A percentile compares a stretch with the other conserved stretches of the same genome.
Evolutionary conservation across 2,329 filamentous ascomycete genomes (phyloP).

Genomic region (Xylaria sp.): DNA sequence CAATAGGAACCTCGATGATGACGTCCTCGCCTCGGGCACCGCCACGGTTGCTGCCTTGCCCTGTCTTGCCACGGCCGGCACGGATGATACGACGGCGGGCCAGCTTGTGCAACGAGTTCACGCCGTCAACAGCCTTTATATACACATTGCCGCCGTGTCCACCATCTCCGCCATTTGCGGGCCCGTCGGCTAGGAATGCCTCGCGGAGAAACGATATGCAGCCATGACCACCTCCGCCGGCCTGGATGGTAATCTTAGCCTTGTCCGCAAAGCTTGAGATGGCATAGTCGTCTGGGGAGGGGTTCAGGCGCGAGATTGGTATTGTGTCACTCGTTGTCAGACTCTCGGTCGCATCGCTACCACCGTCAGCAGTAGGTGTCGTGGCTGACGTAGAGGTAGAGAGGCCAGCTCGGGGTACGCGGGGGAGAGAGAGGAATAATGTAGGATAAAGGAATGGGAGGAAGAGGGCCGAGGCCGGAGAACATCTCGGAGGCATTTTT

Average conservation of each 20-base stretch:
- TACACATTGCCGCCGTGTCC: slow-evolving; percentile 92
- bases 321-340: slow-evolving; percentile 52
- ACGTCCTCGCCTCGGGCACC: slow-evolving; percentile 88
- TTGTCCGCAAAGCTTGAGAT: slow-evolving; percentile 87
- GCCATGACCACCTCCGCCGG: slow-evolving; percentile 86
- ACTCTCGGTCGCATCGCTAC: slow-evolving; percentile 43
- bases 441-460: slow-evolving; percentile 65
- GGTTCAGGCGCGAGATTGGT: slow-evolving; percentile 75
- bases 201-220: slow-evolving; percentile 95
- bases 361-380: slow-evolving; percentile 37
- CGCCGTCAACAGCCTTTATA: slow-evolving; percentile 89
- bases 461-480: slow-evolving; percentile 52
- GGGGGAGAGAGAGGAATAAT: slow-evolving; percentile 51
- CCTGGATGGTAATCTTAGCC: slow-evolving; percentile 79
- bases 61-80: slow-evolving; percentile 80
- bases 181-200: slow-evolving; percentile 87
- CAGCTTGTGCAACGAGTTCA: slow-evolving; percentile 94
- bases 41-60: slow-evolving; percentile 76
- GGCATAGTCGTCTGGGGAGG: slow-evolving; percentile 84
- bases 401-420: slow-evolving; percentile 42
- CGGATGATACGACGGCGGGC: slow-evolving; percentile 79
- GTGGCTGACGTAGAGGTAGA: slow-evolving; percentile 42
- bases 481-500: slow-evolving; percentile 57
- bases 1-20: slow-evolving; percentile 89
- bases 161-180: slow-evolving; percentile 93